Base-by-base conservation (phyloP, 352 stramenopile species). In the Phytophthora idaei region DNA sequence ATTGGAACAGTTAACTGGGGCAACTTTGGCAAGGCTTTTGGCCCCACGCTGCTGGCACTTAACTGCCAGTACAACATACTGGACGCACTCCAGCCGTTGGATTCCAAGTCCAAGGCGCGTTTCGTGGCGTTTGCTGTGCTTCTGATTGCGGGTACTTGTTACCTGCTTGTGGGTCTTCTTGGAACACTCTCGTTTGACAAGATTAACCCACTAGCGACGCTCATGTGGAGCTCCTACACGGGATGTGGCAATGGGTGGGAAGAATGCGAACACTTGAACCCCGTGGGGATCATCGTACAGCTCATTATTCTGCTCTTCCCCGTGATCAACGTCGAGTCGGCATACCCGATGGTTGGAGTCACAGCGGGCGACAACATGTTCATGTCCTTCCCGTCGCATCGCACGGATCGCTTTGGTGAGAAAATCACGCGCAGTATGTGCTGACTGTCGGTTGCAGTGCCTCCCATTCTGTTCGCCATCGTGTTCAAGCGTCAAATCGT, bases 61-160 rank as follows among this genome's bases (percentile, higher is more conserved):
- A 95, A 93, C 73, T 95, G 87, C 65, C 87, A 95, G 70, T 93
- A 93, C 80, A 93, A 93, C 73, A 93, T 95, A 85, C 85, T 85
- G 15, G 82, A 93, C 61, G 85, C 84, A 25, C 66, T 95, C 34
- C 87, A 95, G 76, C 81, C 85, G 41, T 73, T 95, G n/a, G 69
- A 91, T 34, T 74, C 76, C 15, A 94, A 94, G 79, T 69, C 60
- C 14, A 72, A 75, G 15, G 85, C 78, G 12, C 81, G 81, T 34
- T 71, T 78, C 21, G 83, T 94, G 31, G 82, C 84, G 37, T 90
- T 94, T 41, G 70, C 64, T 8, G 77, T 82, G 32, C 67, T 95
- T 34, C 53, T 89, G 7, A 82, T 94, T 58, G 74, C 87, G 5
- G 85, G 79, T 1, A 77, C 67, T 17, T 94, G 89, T 61, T 95